phyloP scores from a whole-genome alignment of 2,329 filamentous ascomycete species.

The Colletotrichum euphorbiae region DNA sequence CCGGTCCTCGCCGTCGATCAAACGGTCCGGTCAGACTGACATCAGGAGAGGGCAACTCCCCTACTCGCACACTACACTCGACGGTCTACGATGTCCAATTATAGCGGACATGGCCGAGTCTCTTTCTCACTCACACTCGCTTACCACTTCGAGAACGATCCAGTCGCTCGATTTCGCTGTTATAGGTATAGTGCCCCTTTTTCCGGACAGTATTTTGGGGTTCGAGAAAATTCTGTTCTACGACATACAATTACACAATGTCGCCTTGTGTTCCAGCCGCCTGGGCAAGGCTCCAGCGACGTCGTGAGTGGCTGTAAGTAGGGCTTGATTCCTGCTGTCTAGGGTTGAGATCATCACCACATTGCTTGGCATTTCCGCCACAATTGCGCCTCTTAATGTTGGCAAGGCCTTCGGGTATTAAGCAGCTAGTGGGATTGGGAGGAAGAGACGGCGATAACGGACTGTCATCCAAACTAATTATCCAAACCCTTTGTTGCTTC shows the following conservation, averaged over 20 bases:
- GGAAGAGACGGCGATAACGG: not conserved
- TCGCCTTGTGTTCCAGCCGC: not conserved
- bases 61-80: not conserved
- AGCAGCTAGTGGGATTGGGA: not conserved
- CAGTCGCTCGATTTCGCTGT: not conserved
- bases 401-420: not conserved
- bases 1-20: slow-evolving; percentile 37
- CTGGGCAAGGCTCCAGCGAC: slow-evolving; percentile 3
- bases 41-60: slow-evolving; percentile 14
- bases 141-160: slow-evolving; percentile 20
- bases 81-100: slow-evolving; percentile 32
- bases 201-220: not conserved
- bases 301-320: slow-evolving; percentile 9
- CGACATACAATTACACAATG: not conserved
- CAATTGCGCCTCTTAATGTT: not conserved
- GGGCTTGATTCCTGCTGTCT: not conserved
- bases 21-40: slow-evolving; percentile 33
- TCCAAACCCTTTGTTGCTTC: slow-evolving; percentile 5
- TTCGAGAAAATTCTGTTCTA: not conserved
- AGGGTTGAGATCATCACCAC: not conserved
- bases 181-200: slow-evolving; percentile 7
- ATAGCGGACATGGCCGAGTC: slow-evolving; percentile 28
- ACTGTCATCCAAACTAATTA: slow-evolving; percentile 27
- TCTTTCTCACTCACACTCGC: slow-evolving; percentile 8
- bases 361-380: slow-evolving; percentile 23